Conservation (phyloP, 2,329 filamentous ascomycete species). For the Pochonia chlamydosporia region DNA sequence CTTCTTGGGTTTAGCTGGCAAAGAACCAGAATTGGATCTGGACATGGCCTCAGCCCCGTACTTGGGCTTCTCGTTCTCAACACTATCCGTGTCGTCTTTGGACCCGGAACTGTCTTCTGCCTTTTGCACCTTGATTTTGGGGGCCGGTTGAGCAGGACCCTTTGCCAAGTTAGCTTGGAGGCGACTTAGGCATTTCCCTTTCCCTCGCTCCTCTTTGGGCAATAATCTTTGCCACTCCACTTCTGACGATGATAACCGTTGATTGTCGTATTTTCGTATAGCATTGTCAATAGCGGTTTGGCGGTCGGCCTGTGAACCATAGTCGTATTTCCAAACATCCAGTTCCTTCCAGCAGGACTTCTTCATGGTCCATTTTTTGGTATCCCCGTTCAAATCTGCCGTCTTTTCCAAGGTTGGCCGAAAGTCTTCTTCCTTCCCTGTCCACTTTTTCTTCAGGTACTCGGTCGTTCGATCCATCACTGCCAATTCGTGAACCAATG, state of each 20-base stretch:
- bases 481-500: constrained; percentile 57
- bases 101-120: constrained; percentile 39
- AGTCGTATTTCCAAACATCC: constrained; percentile 58
- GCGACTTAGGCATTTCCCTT: constrained; percentile 55
- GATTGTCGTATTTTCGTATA: constrained; percentile 53
- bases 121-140: constrained; percentile 46
- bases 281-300: constrained; percentile 58
- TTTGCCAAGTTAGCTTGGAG: constrained; percentile 54
- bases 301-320: constrained; percentile 46
- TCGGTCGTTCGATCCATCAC: constrained; percentile 45
- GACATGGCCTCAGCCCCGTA: constrained; percentile 37
- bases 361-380: constrained; percentile 49
- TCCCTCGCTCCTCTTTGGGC: constrained; percentile 49
- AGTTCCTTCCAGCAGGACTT: constrained; percentile 58
- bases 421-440: constrained; percentile 48
- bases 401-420: constrained; percentile 51
- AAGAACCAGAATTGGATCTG: constrained; percentile 45
- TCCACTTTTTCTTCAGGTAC: constrained; percentile 44
- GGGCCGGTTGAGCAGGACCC: constrained; percentile 37
- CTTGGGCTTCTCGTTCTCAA: constrained; percentile 23
- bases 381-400: constrained; percentile 42
- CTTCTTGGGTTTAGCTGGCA: constrained; percentile 51
- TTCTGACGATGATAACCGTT: constrained; percentile 49
- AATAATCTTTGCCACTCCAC: constrained; percentile 58
- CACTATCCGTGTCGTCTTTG: constrained; percentile 29